phyloP scores from a whole-genome alignment of 2,329 filamentous ascomycete genomes.

The Scortechinia acanthostroma region DNA sequence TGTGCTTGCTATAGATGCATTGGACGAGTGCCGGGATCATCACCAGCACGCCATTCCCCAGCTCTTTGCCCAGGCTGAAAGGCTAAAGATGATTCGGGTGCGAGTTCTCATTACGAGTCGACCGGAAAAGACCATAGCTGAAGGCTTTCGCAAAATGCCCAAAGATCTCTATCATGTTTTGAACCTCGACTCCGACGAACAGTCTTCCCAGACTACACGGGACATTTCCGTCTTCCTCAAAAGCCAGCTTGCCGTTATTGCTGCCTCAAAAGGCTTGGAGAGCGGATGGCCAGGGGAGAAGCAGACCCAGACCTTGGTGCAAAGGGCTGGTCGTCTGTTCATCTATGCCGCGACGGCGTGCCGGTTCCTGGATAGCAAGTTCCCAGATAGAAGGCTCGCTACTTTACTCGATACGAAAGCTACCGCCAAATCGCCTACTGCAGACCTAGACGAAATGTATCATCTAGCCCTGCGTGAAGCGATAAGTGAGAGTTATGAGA shows the following conservation, averaged over 20 bases:
- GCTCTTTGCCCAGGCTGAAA: constrained; percentile 9
- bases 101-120: constrained; percentile 17
- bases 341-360: not conserved
- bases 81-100: constrained; percentile 6
- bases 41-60: constrained; percentile 7
- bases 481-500: constrained; percentile 8
- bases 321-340: not conserved
- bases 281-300: constrained; percentile 17
- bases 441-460: constrained; percentile 16
- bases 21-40: constrained; percentile 12
- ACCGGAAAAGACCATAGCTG: too few relatives aligned
- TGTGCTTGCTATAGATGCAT: constrained; percentile 11
- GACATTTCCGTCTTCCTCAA: constrained; percentile 25
- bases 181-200: too few relatives aligned
- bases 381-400: not conserved
- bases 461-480: constrained; percentile 11
- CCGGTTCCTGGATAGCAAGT: not conserved
- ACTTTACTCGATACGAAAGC: not conserved
- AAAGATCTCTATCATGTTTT: constrained; percentile 15
- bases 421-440: not conserved
- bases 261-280: constrained; percentile 7
- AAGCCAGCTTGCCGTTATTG: constrained; percentile 17
- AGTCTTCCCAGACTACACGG: too few relatives aligned
- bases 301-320: constrained; percentile 3
- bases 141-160: too few relatives aligned